Percentiles rank a stretch among this genome's conserved stretches.
phyloP scores from a whole-genome alignment of 1,284 basidiomycete genomes.

The Cutaneotrichosporon dermatis region DNA sequence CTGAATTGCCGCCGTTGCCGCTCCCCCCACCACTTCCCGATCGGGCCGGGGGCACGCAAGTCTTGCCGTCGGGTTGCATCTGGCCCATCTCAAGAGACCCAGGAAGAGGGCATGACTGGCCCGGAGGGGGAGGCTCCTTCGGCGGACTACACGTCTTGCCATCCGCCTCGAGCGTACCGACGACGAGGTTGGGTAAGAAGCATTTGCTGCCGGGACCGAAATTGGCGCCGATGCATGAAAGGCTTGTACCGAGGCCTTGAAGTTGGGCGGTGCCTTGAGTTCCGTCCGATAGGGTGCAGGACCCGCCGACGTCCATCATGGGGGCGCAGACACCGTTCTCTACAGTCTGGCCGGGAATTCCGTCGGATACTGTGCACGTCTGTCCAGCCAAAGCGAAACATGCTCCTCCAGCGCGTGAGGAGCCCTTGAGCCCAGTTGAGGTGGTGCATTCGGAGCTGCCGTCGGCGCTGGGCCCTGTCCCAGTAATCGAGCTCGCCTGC shows the following conservation, averaged over 20 bases:
- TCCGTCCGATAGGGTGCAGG: not conserved
- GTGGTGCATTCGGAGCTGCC: not conserved
- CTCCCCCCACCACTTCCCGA: not conserved
- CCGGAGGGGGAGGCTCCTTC: not conserved
- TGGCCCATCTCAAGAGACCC: not conserved
- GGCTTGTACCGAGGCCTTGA: not conserved
- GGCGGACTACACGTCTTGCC: not conserved
- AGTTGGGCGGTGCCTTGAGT: not conserved
- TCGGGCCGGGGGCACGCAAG: not conserved
- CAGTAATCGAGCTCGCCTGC: not conserved
- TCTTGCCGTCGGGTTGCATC: not conserved
- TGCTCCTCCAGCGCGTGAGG: not conserved
- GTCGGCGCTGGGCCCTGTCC: not conserved
- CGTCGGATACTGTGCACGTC: not conserved
- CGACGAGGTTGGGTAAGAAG: not conserved
- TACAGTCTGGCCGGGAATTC: not conserved
- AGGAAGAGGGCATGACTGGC: not conserved
- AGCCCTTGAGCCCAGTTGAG: not conserved
- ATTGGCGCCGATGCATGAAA: not conserved
- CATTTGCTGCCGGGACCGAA: not conserved
- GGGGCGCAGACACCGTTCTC: not conserved
- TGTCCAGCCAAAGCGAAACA: not conserved
- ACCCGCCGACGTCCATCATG: not conserved
- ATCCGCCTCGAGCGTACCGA: not conserved
- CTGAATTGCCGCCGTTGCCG: no score